Evolutionary conservation across 2,329 filamentous ascomycete species (phyloP), one percentile per base, ranked within the genome.

Genomic region (Xylariaceae sp.): DNA sequence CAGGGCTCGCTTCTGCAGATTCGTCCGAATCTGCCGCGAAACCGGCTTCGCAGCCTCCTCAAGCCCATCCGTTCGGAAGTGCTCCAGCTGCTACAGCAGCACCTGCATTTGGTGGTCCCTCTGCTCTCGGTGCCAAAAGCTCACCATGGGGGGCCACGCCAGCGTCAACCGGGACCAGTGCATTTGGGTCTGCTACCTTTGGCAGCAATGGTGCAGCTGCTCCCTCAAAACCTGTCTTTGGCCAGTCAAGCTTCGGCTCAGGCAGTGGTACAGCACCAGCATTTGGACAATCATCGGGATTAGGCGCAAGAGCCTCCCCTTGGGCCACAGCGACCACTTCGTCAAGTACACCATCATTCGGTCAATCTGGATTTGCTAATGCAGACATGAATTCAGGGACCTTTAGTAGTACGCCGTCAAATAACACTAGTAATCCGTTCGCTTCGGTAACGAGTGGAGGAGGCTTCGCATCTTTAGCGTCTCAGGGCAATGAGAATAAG

Each of bases 1-100:
- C 85, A 33, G 87, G 86, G 4, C 72, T 96, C 52, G 70, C 75
- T 33, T 70, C 68, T 36, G 71, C 70, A 23, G 70, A 73, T 47
- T 65, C 66, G 2, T 58, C 62, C 45, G 42, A 58, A 22, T 47
- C 63, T 53, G 56, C 64, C 3, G 47, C 67, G 42, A 55, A 60
- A 2, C 56, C 64, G 7, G 40, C 57, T 37, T 47, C 66, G 49
- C 62, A 66, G 36, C 55, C 66, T 22, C 55, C 67, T 20, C 65
- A 53, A 23, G n/a, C 52, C n/a, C 52, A 27, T 12, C 37, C 56
- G 16, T 63, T 62, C 40, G 53, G 45, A 14, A 12, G 44, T 7
- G 29, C 56, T 32, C 52, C 40, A 38, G n/a, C 64, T 2, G 53
- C 64, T 10, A 50, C 64, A 17, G 49, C 67, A 5, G 53, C 64